phyloP scores from a whole-genome alignment of 495 filamentous ascomycete genomes.

The Annulohypoxylon nitens region DNA sequence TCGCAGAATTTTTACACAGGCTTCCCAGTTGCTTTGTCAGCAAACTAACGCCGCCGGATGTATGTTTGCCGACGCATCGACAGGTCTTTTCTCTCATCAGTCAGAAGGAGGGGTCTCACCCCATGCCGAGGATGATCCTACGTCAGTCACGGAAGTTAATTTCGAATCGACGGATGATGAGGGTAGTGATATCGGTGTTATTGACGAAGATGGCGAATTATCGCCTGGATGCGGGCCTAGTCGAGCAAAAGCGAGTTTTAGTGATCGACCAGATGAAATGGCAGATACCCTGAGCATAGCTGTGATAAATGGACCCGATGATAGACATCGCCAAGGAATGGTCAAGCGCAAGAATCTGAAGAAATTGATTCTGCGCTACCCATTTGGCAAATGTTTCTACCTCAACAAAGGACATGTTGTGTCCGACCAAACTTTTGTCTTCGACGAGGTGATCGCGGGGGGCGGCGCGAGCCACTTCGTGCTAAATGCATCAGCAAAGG shows the following conservation, averaged over 20 bases:
- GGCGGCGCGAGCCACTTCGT: slow-evolving; percentile 21
- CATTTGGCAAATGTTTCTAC: slow-evolving; percentile 44
- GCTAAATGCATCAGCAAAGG: slow-evolving; percentile 18
- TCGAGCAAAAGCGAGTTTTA: slow-evolving; percentile 4
- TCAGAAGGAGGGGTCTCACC: slow-evolving; percentile 24
- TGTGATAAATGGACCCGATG: slow-evolving; percentile 6
- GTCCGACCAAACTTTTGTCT: slow-evolving; percentile 22
- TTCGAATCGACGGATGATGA: slow-evolving; percentile 40
- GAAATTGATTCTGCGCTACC: slow-evolving; percentile 39
- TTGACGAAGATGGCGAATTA: not conserved
- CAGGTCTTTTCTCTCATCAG: slow-evolving; percentile 31
- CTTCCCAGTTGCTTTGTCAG: slow-evolving; percentile 42
- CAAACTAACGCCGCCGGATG: slow-evolving; percentile 43
- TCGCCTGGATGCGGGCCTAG: slow-evolving; percentile 10
- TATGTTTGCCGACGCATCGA: slow-evolving; percentile 38
- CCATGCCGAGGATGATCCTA: not conserved
- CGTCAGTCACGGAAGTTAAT: slow-evolving; percentile 12
- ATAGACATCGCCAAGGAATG: slow-evolving; percentile 15
- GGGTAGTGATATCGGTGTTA: slow-evolving; percentile 12
- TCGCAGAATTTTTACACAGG: slow-evolving; percentile 41
- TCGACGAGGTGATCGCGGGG: slow-evolving; percentile 36
- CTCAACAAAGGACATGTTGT: slow-evolving; percentile 36
- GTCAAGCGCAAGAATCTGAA: slow-evolving; percentile 39
- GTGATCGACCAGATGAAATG: slow-evolving; percentile 39
- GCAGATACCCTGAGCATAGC: slow-evolving; percentile 33